These are phyloP conservation scores for Pinus tabuliformis DNA, from an alignment of 75 land plant genomes.

Conservation along the genomic window DNA sequence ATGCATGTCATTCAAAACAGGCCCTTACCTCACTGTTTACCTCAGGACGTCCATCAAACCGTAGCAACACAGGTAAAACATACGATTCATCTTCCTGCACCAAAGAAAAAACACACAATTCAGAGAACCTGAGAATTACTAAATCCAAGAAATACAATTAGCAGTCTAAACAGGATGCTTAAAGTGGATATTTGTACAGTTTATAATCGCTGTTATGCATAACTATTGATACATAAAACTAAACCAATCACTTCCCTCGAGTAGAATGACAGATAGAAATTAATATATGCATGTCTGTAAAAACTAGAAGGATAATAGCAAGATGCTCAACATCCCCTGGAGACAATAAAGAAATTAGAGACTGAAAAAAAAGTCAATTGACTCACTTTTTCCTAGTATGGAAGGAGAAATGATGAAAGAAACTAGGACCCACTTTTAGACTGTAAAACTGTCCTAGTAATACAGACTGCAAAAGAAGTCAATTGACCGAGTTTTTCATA, in stretches of 20 bases:
- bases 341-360: background rate
- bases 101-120: slow-evolving; percentile 12
- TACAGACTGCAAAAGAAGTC: too few relatives aligned
- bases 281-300: background rate
- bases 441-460: too few relatives aligned
- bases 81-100: slow-evolving; percentile 87
- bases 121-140: background rate
- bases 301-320: background rate
- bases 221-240: background rate
- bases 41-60: slow-evolving; percentile 95
- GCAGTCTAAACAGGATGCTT: background rate
- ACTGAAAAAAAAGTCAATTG: background rate
- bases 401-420: too few relatives aligned
- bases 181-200: too few relatives aligned
- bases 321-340: background rate
- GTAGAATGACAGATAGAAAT: background rate
- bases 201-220: background rate
- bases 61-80: slow-evolving; percentile 84
- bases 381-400: too few relatives aligned
- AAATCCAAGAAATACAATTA: slow-evolving; percentile 9
- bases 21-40: slow-evolving; percentile 79
- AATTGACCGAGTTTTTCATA: background rate
- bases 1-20: background rate
- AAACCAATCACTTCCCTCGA: background rate
- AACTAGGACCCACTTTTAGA: too few relatives aligned